Percentiles rank a stretch among this genome's conserved stretches.
phyloP scores from a whole-genome alignment of 805 yeast genomes.

The Metschnikowia hibisci region DNA sequence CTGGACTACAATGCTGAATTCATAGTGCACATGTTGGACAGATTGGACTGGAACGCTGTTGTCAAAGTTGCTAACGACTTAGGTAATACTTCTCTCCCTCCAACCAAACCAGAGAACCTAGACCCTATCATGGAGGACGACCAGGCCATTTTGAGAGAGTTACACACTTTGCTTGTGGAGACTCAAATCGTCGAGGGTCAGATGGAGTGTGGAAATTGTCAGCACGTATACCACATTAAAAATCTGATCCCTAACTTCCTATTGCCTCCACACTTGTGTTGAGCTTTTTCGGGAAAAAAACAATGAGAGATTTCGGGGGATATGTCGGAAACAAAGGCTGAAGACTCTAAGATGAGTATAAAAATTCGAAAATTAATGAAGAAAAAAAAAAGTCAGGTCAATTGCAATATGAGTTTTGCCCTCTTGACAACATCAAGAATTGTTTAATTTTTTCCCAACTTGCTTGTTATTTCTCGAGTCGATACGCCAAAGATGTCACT shows the following conservation, averaged over 20 bases:
- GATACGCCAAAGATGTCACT: too few species aligned
- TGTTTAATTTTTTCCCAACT: too few species aligned
- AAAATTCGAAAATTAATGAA: background rate
- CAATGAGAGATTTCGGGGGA: background rate
- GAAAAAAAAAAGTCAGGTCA: background rate
- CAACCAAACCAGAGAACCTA: conserved; percentile 54
- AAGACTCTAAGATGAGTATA: background rate
- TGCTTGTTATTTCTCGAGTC: too few species aligned
- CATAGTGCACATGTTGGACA: conserved; percentile 66
- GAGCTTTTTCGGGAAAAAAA: background rate
- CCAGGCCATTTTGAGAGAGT: conserved; percentile 59
- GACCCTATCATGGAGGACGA: conserved; percentile 52
- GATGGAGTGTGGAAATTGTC: conserved; percentile 84
- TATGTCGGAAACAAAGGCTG: background rate
- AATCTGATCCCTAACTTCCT: conserved; percentile 92
- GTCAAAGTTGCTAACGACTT: conserved; percentile 70
- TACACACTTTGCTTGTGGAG: conserved; percentile 76
- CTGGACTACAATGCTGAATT: conserved; percentile 82
- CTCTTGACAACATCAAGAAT: too few species aligned
- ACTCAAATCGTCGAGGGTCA: conserved; percentile 85
- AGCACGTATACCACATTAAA: conserved; percentile 83
- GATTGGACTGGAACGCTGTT: conserved; percentile 88
- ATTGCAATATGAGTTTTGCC: too few species aligned
- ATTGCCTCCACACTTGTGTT: conserved; percentile 88
- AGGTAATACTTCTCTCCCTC: conserved; percentile 30